Evolutionary conservation across 331 rosid species (phyloP).

Genomic region (Acacia concinna): DNA sequence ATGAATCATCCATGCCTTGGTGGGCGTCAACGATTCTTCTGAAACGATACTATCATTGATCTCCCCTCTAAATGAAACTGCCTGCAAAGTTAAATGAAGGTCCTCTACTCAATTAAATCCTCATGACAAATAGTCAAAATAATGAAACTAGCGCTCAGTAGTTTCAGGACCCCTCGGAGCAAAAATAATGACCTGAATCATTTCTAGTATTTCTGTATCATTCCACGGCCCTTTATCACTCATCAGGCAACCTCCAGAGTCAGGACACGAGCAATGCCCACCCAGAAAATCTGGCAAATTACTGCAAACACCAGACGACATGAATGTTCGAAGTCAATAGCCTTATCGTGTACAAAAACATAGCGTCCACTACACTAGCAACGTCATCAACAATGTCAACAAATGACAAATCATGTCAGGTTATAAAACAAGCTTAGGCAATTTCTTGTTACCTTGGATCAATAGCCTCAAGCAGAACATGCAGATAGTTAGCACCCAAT

Average conservation of each 20-base stretch:
- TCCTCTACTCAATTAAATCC: background rate
- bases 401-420: background rate
- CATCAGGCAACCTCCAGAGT: constrained; percentile 72
- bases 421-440: background rate
- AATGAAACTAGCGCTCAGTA: background rate
- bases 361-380: background rate
- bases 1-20: constrained; percentile 37
- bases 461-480: constrained; percentile 49
- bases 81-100: constrained; percentile 43
- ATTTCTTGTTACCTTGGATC: constrained; percentile 61
- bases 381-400: constrained; percentile 17
- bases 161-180: background rate
- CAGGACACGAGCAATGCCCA: constrained; percentile 78
- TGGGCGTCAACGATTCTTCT: constrained; percentile 18
- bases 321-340: background rate
- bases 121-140: background rate
- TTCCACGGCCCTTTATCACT: constrained; percentile 94
- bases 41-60: constrained; percentile 13
- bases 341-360: background rate
- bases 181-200: constrained; percentile 56
- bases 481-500: constrained; percentile 60
- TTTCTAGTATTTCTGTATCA: constrained; percentile 52
- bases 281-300: constrained; percentile 84
- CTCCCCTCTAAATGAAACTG: constrained; percentile 46
- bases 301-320: constrained; percentile 45